Conservation (phyloP, 257 asterid species). For the Forsythia viridissima region DNA sequence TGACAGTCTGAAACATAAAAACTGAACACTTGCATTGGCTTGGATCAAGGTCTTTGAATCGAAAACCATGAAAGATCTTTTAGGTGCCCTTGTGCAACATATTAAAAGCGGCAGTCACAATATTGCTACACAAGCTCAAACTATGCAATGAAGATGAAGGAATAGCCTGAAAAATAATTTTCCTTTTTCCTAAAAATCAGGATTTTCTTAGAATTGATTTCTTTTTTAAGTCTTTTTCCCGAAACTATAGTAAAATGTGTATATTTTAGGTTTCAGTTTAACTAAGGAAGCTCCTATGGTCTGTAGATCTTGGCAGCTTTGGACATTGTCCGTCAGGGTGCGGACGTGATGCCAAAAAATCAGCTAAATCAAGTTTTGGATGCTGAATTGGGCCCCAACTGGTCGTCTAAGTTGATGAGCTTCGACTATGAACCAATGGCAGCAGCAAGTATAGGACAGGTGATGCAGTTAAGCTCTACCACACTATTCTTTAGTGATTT, state of each 20-base stretch:
- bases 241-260: not conserved
- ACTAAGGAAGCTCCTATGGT: conserved; percentile 24
- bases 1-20: not conserved
- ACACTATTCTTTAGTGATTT: conserved; percentile 15
- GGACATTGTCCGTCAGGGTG: conserved; percentile 97
- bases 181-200: not conserved
- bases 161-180: not conserved
- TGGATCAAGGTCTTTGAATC: not conserved
- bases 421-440: conserved; percentile 93
- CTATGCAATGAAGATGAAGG: conserved; percentile 12
- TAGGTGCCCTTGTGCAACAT: not conserved
- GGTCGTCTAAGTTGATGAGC: conserved; percentile 73
- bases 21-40: not conserved
- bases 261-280: conserved; percentile 19
- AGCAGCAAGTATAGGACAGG: conserved; percentile 99
- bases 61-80: not conserved
- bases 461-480: conserved; percentile 29
- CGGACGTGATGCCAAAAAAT: conserved; percentile 92
- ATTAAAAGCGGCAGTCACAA: not conserved
- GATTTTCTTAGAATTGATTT: not conserved
- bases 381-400: conserved; percentile 77
- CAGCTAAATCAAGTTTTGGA: conserved; percentile 88
- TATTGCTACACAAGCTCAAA: not conserved
- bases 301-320: conserved; percentile 90
- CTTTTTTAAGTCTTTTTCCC: not conserved